Percentiles rank a stretch among this genome's conserved stretches.
phyloP scores from a whole-genome alignment of 2,329 filamentous ascomycete genomes.

The Cucurbitaria berberidis region DNA sequence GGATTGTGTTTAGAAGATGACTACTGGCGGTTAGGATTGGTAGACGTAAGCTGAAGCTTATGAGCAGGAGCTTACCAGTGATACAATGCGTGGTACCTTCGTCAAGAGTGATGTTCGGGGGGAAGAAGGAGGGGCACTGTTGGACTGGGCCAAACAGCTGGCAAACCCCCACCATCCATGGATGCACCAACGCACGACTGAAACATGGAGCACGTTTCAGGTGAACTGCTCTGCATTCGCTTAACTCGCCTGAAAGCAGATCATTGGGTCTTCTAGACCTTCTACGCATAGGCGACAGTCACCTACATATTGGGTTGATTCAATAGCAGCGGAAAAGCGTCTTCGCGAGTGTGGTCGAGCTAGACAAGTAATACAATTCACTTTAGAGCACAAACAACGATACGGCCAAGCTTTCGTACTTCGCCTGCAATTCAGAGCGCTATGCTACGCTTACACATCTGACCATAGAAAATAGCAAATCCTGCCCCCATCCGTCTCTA shows the following conservation, averaged over 20 bases:
- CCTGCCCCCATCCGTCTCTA: too few relatives aligned
- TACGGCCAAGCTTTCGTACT: too few relatives aligned
- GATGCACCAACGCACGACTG: slow-evolving; percentile 13
- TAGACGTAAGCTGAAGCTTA: not conserved
- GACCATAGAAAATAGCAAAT: not conserved
- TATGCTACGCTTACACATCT: not conserved
- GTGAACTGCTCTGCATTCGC: slow-evolving; percentile 17
- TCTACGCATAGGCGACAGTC: too few relatives aligned
- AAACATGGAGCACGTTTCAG: slow-evolving; percentile 26
- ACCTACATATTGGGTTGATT: too few relatives aligned
- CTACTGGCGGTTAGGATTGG: not conserved
- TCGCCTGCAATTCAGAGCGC: too few relatives aligned
- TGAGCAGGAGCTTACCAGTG: slow-evolving; percentile 2
- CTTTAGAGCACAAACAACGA: too few relatives aligned
- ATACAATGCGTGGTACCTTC: slow-evolving; percentile 16
- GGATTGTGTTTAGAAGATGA: not conserved
- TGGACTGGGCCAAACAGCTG: slow-evolving; percentile 10
- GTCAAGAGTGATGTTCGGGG: slow-evolving; percentile 22
- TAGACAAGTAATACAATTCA: too few relatives aligned
- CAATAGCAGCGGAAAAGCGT: too few relatives aligned
- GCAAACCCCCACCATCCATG: slow-evolving; percentile 31
- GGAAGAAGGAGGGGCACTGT: slow-evolving; percentile 27
- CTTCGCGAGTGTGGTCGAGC: too few relatives aligned
- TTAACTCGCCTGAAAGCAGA: not conserved
- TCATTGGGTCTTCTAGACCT: slow-evolving; percentile 6